These are phyloP conservation scores for Moesziomyces sp. DNA, from an alignment of 1,284 basidiomycete genomes.

Conservation along the genomic window DNA sequence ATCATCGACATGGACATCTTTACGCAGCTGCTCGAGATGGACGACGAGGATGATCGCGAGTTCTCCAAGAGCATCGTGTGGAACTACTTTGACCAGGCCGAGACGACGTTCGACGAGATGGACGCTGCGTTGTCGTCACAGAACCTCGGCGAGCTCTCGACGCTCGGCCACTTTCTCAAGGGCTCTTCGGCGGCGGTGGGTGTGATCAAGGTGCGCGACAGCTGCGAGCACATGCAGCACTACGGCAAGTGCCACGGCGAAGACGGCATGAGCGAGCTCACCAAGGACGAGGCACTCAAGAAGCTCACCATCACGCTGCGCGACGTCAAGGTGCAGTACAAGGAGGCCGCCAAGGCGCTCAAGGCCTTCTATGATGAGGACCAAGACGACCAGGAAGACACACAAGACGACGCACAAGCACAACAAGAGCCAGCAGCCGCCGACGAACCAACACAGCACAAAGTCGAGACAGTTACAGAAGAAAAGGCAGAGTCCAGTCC, in stretches of 20 bases:
- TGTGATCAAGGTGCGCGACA: slow-evolving; percentile 79
- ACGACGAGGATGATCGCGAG: slow-evolving; percentile 80
- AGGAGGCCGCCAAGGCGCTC: slow-evolving; percentile 63
- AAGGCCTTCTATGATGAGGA: slow-evolving; percentile 68
- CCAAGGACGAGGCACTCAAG: slow-evolving; percentile 46
- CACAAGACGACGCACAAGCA: slow-evolving; percentile 58
- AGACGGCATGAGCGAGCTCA: slow-evolving; percentile 54
- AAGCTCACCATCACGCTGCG: slow-evolving; percentile 47
- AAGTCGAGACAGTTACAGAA: neutral
- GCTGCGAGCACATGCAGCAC: slow-evolving; percentile 89
- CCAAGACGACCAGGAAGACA: neutral
- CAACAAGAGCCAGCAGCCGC: slow-evolving; percentile 72
- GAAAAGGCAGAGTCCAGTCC: too few species aligned
- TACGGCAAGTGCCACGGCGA: slow-evolving; percentile 73
- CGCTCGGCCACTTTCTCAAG: slow-evolving; percentile 90
- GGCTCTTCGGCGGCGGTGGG: slow-evolving; percentile 92
- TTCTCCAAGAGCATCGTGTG: slow-evolving; percentile 82
- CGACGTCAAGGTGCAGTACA: slow-evolving; percentile 59
- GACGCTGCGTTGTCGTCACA: slow-evolving; percentile 76
- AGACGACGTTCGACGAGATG: slow-evolving; percentile 81
- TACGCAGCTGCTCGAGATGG: slow-evolving; percentile 86
- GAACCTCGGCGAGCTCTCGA: slow-evolving; percentile 77
- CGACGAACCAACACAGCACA: slow-evolving; percentile 65
- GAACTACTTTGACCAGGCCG: slow-evolving; percentile 77
- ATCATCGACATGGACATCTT: slow-evolving; percentile 83